These are phyloP conservation scores for Arthroderma sp. DNA, from an alignment of 2,329 filamentous ascomycete species.

Conservation along the genomic window DNA sequence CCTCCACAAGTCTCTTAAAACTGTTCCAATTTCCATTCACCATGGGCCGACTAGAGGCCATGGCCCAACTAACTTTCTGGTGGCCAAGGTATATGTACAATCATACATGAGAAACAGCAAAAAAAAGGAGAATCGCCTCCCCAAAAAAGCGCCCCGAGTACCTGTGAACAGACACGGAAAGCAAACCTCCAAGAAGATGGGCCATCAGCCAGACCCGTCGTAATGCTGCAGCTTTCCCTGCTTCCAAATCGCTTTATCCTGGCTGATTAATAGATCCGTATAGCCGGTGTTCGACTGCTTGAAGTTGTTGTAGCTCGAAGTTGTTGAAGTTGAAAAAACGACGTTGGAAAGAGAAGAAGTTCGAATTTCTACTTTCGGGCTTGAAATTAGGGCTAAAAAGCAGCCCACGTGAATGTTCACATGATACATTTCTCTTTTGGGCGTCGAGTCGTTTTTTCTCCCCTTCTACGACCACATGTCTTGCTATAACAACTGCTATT, in stretches of 20 bases:
- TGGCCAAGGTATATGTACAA: neutral
- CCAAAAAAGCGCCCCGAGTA: neutral
- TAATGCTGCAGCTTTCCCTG: neutral
- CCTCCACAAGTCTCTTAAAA: neutral
- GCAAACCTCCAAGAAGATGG: neutral
- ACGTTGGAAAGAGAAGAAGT: neutral
- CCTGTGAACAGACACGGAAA: neutral
- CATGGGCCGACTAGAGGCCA: neutral
- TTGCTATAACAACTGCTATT: no score
- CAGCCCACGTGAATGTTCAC: neutral
- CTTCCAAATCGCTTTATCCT: neutral
- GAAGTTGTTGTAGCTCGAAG: no score
- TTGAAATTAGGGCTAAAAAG: neutral
- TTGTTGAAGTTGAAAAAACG: neutral
- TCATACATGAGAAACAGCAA: no score
- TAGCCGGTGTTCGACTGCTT: no score
- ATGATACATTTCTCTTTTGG: constrained; percentile 1
- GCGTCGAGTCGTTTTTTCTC: no score
- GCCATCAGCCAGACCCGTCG: neutral
- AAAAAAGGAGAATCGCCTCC: neutral
- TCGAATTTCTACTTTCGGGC: neutral
- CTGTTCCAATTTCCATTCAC: neutral
- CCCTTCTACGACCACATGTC: no score
- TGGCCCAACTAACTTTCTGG: neutral
- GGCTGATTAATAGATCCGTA: neutral